A percentile compares a stretch with the other conserved stretches of the same genome.
Conservation (phyloP, 352 stramenopile genomes). For the Globisporangium paddicum region DNA sequence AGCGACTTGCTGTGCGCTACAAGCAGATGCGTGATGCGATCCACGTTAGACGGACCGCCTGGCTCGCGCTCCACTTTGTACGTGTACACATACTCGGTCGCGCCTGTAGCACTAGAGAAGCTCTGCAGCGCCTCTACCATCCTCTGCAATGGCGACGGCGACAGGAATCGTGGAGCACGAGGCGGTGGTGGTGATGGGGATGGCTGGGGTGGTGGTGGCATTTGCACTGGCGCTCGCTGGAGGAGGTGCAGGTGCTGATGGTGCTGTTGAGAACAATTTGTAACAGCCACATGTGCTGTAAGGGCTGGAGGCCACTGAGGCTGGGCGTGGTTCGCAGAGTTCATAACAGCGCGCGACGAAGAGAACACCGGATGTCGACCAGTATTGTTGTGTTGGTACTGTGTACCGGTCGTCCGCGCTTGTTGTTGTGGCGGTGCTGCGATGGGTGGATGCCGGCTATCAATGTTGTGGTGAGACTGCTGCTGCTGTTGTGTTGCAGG, state of each 20-base stretch:
- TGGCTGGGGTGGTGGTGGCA: background rate
- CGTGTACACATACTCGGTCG: background rate
- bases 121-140: background rate
- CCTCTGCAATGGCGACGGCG: background rate
- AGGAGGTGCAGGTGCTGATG: background rate
- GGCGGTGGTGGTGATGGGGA: background rate
- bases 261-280: background rate
- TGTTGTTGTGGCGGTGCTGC: background rate
- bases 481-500: background rate
- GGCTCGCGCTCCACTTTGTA: constrained; percentile 1
- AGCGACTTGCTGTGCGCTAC: constrained; percentile 4
- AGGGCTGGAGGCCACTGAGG: background rate
- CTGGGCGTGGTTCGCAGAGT: background rate
- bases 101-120: background rate
- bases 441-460: background rate
- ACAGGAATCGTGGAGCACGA: background rate
- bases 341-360: background rate
- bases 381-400: background rate
- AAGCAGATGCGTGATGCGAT: constrained; percentile 1
- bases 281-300: background rate
- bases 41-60: background rate
- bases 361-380: background rate
- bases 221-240: background rate
- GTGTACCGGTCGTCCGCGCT: background rate
- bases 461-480: background rate